Base-by-base conservation (phyloP, 768 basidiomycete genomes). In the Amylocystis lapponica region DNA sequence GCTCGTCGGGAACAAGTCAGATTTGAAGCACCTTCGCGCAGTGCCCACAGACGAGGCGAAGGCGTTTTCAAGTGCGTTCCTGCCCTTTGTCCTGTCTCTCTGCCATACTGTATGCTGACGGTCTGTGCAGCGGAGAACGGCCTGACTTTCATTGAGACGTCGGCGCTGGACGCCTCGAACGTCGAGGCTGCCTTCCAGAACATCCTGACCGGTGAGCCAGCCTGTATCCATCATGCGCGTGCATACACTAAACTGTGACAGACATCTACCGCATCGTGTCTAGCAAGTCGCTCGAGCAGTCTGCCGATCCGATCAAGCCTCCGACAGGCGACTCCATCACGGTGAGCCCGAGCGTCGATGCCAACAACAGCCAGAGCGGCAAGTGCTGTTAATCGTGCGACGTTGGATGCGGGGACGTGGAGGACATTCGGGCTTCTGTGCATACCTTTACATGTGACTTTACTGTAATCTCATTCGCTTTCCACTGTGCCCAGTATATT, bases 251-350 rank as follows among this genome's bases (percentile, higher is more conserved):
- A 47, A 29, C 25, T 11, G 13, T 30, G 35, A 26, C 27, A 96
- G 96, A 98, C 53, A 96, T 99, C 65, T 97, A 97, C 75, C 88
- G 86, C 60, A 92, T 97, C 62, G 92, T 93, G 27, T 97, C 95
- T 40, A 87, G 81, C 77, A 97, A 95, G 68, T 80, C 89, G 36
- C 82, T 99, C 45, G 95, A 98, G 61, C 82, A 85, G 52, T 83
- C 73, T 62, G 65, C 82, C 60, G 68, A 88, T 68, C 71, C 83
- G 64, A 77, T 86, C 79, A 75, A 82, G 78, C 74, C 87, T 63
- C 66, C 90, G 59, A 70, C 74, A 16, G 90, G 87, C 44, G 83
- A 90, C 62, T 89, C 83, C 43, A 86, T 98, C 67, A 83, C 78
- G 26, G 86, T 98, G 47, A 80, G 78, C 29, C 83, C 80, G n/a